Conservation (phyloP, 495 filamentous ascomycete species). For the Tuber indicum region DNA sequence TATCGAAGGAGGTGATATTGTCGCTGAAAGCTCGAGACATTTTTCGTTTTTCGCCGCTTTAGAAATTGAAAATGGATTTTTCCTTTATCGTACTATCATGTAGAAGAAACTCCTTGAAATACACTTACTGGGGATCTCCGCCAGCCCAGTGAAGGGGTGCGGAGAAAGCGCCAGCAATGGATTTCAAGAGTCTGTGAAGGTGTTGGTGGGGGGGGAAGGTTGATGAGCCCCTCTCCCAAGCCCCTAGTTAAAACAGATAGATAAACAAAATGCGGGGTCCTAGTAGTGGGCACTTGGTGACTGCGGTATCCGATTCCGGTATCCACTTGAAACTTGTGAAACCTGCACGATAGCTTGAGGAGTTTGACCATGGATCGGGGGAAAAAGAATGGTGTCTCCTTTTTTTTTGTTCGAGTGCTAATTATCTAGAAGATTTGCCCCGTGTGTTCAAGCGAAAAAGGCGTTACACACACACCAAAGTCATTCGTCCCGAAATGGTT, state of each 20-base stretch:
- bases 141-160: background rate
- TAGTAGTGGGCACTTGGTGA: background rate
- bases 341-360: too few relatives aligned
- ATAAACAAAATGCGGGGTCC: background rate
- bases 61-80: background rate
- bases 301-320: background rate
- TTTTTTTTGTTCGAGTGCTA: too few relatives aligned
- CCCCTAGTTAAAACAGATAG: background rate
- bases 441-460: too few relatives aligned
- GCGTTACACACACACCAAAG: too few relatives aligned
- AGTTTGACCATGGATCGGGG: too few relatives aligned
- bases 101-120: background rate
- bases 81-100: too few relatives aligned
- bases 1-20: background rate
- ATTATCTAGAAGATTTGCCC: too few relatives aligned
- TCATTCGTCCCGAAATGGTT: too few relatives aligned
- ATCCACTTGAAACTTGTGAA: background rate
- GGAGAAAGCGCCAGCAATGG: background rate
- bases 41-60: background rate
- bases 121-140: background rate
- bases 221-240: background rate
- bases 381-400: too few relatives aligned
- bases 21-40: background rate
- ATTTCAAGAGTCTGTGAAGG: background rate
- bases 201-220: background rate